A percentile compares a stretch with the other conserved stretches of the same genome.
phyloP scores from a whole-genome alignment of 2,329 filamentous ascomycete genomes.

The Thermomyces lanuginosus region DNA sequence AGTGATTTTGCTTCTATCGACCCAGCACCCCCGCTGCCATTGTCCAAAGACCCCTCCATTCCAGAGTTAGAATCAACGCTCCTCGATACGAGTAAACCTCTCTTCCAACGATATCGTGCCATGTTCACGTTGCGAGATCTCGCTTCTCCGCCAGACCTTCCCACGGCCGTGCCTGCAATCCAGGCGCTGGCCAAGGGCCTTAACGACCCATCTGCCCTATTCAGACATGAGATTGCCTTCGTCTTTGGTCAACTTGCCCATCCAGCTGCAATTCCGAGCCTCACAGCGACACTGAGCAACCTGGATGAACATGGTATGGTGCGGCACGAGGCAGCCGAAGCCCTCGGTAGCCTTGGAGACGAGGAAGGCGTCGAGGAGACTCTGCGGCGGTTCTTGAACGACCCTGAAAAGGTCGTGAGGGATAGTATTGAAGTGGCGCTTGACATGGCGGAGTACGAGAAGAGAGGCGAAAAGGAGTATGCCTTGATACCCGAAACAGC shows the following conservation, averaged over 20 bases:
- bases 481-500: conserved; percentile 59
- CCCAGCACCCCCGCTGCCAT: conserved; percentile 73
- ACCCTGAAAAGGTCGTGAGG: conserved; percentile 81
- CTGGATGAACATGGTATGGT: conserved; percentile 85
- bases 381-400: conserved; percentile 67
- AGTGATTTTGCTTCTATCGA: conserved; percentile 95
- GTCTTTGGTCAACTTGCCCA: conserved; percentile 94
- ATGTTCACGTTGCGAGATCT: conserved; percentile 97
- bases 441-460: conserved; percentile 96
- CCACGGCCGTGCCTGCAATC: conserved; percentile 76
- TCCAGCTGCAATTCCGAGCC: conserved; percentile 85
- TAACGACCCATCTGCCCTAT: conserved; percentile 71
- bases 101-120: conserved; percentile 88
- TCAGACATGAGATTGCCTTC: conserved; percentile 95
- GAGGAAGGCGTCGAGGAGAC: conserved; percentile 84
- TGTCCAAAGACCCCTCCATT: conserved; percentile 49
- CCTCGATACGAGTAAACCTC: conserved; percentile 59
- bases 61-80: conserved; percentile 58
- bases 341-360: conserved; percentile 80
- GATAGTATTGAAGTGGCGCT: conserved; percentile 91
- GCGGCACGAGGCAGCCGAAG: conserved; percentile 90
- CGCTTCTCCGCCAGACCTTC: conserved; percentile 77
- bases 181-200: conserved; percentile 74
- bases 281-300: conserved; percentile 63
- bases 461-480: conserved; percentile 75